Conservation (phyloP, 306 rosid species). For the Medicago lupulina region DNA sequence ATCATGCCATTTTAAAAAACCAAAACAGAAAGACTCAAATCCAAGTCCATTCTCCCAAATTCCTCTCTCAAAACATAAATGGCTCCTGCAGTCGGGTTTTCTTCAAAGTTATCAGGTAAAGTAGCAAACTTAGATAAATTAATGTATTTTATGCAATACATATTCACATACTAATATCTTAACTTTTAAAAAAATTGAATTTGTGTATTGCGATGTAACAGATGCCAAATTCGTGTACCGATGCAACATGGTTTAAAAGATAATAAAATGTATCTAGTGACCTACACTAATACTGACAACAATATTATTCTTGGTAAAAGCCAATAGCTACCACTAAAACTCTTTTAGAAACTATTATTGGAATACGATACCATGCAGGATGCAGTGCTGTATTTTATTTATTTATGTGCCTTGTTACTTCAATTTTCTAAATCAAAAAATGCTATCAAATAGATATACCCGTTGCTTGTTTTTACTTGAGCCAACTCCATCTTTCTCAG, state of each 20-base stretch:
- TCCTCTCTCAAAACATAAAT: conserved; percentile 27
- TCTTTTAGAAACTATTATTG: conserved; percentile 9
- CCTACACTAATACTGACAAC: conserved; percentile 3
- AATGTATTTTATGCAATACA: not conserved
- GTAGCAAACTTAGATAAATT: not conserved
- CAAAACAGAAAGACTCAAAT: not conserved
- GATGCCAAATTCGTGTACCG: conserved; percentile 3
- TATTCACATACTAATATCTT: not conserved
- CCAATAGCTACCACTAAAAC: conserved; percentile 13
- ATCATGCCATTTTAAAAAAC: not conserved
- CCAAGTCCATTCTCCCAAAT: conserved; percentile 9
- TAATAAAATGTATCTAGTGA: conserved; percentile 1
- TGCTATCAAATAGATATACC: conserved; percentile 48
- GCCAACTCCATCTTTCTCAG: conserved; percentile 58
- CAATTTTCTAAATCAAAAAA: conserved; percentile 5
- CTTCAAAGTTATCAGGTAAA: conserved; percentile 5
- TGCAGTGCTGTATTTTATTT: not conserved
- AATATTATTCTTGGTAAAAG: conserved; percentile 18
- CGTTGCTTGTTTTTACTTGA: conserved; percentile 60
- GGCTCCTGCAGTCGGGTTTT: not conserved
- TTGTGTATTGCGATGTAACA: not conserved
- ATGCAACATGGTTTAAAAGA: conserved; percentile 19
- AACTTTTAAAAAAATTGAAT: conserved; percentile 1
- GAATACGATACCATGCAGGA: conserved; percentile 32
- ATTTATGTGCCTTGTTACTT: conserved; percentile 16